Percentiles rank a stretch among this genome's conserved stretches.
Conservation (phyloP, 2,329 filamentous ascomycete species). For the Botrytis tulipae region DNA sequence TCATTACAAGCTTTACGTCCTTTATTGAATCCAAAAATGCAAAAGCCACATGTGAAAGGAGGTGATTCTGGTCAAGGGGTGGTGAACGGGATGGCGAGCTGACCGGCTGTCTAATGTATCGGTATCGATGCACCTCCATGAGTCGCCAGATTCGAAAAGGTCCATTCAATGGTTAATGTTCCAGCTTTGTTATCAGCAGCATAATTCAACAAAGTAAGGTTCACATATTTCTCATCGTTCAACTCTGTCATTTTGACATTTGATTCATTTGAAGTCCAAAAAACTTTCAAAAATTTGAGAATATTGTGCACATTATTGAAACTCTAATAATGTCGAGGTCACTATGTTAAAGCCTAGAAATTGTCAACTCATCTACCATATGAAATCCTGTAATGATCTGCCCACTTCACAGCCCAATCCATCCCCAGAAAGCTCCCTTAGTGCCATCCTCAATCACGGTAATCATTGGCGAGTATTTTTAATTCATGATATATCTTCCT, state of each 20-base stretch:
- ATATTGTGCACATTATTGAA: background rate
- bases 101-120: too few relatives aligned
- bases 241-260: background rate
- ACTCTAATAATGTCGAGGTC: background rate
- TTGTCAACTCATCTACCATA: background rate
- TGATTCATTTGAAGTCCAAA: background rate
- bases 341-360: background rate
- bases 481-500: background rate
- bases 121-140: background rate
- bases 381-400: background rate
- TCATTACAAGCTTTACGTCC: too few relatives aligned
- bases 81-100: too few relatives aligned
- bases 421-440: background rate
- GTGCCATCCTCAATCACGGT: background rate
- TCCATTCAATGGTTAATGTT: background rate
- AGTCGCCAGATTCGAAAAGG: background rate
- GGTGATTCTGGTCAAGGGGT: too few relatives aligned
- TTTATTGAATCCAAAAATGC: too few relatives aligned
- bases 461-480: background rate
- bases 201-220: background rate
- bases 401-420: too few relatives aligned
- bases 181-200: too few relatives aligned
- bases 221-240: background rate
- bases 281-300: fast-evolving
- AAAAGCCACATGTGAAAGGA: too few relatives aligned